A percentile compares a stretch with the other conserved stretches of the same genome.
phyloP scores from a whole-genome alignment of 2,329 filamentous ascomycete species.

The Colletotrichum truncatum region DNA sequence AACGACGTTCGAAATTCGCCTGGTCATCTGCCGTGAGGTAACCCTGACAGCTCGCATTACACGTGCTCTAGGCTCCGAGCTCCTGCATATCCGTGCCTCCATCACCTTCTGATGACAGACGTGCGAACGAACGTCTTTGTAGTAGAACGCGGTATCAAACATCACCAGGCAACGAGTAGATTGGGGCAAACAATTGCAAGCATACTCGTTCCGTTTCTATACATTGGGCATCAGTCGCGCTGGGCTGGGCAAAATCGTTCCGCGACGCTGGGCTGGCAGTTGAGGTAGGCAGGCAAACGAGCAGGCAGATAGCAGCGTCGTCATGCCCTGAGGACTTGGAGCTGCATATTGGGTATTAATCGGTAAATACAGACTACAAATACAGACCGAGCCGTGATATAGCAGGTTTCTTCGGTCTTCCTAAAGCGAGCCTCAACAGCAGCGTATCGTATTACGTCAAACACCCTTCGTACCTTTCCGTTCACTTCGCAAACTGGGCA shows the following conservation, averaged over 20 bases:
- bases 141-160: neutral
- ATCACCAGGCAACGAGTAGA: neutral
- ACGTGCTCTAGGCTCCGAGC: slow-evolving; percentile 12
- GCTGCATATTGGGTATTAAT: slow-evolving; percentile 8
- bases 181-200: neutral
- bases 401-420: neutral
- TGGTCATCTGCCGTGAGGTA: slow-evolving; percentile 13
- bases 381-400: slow-evolving; percentile 11
- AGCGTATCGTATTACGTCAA: neutral
- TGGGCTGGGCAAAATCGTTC: neutral
- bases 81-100: slow-evolving; percentile 29
- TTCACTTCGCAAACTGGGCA: neutral
- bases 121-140: neutral
- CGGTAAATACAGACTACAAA: slow-evolving; percentile 24
- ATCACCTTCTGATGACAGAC: slow-evolving; percentile 7
- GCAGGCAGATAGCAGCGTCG: slow-evolving; percentile 17
- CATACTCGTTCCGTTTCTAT: neutral
- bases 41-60: slow-evolving; percentile 9
- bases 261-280: neutral
- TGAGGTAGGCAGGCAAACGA: neutral
- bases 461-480: neutral
- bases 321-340: slow-evolving; percentile 8
- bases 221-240: neutral
- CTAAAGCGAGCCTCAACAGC: neutral
- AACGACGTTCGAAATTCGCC: neutral